Evolutionary conservation across 2,329 filamentous ascomycete species (phyloP).

Genomic region (Exophiala dermatitidis): DNA sequence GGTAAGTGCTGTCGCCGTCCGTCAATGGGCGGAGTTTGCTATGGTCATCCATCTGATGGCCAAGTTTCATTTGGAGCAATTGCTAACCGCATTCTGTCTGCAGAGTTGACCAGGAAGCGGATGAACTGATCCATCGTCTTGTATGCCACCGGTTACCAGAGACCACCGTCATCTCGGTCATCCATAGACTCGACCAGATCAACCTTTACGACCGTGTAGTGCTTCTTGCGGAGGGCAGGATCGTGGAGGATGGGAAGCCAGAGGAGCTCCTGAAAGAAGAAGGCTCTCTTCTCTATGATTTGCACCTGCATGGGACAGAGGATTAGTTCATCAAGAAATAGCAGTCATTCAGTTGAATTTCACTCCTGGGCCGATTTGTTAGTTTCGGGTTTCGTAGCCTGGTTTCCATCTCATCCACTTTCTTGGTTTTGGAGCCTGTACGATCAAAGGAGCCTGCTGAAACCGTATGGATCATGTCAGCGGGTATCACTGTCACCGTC

Average conservation of each 20-base stretch:
- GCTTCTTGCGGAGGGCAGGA: conserved; percentile 42
- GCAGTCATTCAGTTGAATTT: too few species aligned
- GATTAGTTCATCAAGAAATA: too few species aligned
- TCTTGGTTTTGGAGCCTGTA: too few species aligned
- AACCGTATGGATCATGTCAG: too few species aligned
- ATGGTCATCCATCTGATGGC: not conserved
- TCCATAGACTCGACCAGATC: conserved; percentile 54
- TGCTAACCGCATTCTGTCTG: conserved; percentile 4
- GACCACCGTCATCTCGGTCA: conserved; percentile 54
- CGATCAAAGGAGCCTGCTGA: too few species aligned
- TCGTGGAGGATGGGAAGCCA: conserved; percentile 24
- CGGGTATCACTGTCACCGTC: too few species aligned
- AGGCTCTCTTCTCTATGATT: too few species aligned
- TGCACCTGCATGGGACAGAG: too few species aligned
- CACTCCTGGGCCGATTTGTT: too few species aligned
- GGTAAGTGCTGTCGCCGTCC: not conserved
- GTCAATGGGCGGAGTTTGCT: too few species aligned
- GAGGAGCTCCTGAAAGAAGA: conserved; percentile 24
- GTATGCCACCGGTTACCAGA: conserved; percentile 48
- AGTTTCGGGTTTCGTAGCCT: too few species aligned
- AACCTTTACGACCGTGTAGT: conserved; percentile 54
- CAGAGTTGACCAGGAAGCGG: conserved; percentile 53
- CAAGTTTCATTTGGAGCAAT: not conserved
- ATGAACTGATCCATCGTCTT: conserved; percentile 50
- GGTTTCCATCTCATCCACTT: too few species aligned